Base-by-base conservation (phyloP, 805 yeast species). In the Sugiyamaella valdiviana region DNA sequence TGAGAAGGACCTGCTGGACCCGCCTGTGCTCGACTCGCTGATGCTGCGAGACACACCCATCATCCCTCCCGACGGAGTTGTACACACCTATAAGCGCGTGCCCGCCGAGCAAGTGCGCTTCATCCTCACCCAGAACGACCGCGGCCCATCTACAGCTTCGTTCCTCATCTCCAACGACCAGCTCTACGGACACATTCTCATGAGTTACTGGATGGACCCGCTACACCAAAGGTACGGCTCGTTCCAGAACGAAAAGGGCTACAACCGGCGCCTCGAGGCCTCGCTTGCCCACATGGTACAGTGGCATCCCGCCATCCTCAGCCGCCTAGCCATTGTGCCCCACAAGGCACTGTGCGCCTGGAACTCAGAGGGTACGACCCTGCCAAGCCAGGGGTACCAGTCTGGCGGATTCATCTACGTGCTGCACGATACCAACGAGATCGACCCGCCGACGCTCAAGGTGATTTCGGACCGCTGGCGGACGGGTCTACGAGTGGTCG, bases 241-340 rank as follows among this genome's bases (percentile, higher is more conserved):
- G 50, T 85, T 86, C 67, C 76, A 76, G 12, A 64, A 71, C 76
- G 61, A 67, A 75, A 51, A 49, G 41, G 56, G 52, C 35, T 9
- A 71, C 78, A 45, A 77, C 52, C 42, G 54, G 57, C 76, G 76
- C 46, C 82, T 69, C 36, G 60, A 58, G 38, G 61, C 68, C 6
- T 89, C 93, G 1, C 61, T 91, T 36, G 77, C 87, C 9, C 98
- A 93, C 63, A 73, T 89, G 45, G 73, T 90, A 57, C 97, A 89
- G 66, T 93, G 98, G 99, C 99, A 91, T 63, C 95, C 96, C 6
- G 79, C 78, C 24, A 68, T 85, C 19, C 72, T 93, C 56, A 75
- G 84, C 48, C 83, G 80, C 58, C 74, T 93, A 2, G 83, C 88
- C 0, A 63, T 91, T 10, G 78, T 93, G 0, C 85, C 88, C 9